A percentile compares a stretch with the other conserved stretches of the same genome.
These are phyloP conservation scores for Coemansia sp. DNA, from an alignment of 192 early-diverging fungal genomes.

Conservation along the genomic window DNA sequence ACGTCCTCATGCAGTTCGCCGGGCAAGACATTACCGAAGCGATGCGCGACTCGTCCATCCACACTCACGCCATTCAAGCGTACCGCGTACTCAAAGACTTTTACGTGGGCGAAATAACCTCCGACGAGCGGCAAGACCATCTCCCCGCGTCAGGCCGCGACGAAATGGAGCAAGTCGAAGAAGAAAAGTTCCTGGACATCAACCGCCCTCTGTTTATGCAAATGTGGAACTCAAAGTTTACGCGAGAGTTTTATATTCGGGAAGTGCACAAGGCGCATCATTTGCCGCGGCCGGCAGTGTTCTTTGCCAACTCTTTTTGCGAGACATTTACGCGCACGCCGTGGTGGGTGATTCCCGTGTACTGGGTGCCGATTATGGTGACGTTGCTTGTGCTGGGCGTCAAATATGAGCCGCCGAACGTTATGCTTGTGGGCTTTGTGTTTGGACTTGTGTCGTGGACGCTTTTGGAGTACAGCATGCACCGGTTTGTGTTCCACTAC, in stretches of 20 bases:
- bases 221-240: conserved; percentile 68
- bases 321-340: conserved; percentile 87
- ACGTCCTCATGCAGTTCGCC: conserved; percentile 81
- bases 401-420: conserved; percentile 32
- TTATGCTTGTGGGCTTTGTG: conserved; percentile 56
- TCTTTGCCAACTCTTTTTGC: conserved; percentile 74
- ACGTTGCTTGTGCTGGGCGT: conserved; percentile 29
- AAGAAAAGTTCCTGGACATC: conserved; percentile 78
- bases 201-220: conserved; percentile 79
- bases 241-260: conserved; percentile 81
- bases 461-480: conserved; percentile 84
- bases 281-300: conserved; percentile 68
- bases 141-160: conserved; percentile 49
- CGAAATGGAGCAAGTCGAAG: conserved; percentile 52
- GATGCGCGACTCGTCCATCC: conserved; percentile 74
- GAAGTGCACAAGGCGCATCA: conserved; percentile 92
- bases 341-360: conserved; percentile 85
- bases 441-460: conserved; percentile 81
- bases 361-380: conserved; percentile 80
- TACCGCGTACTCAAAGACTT: conserved; percentile 87
- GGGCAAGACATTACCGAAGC: conserved; percentile 79
- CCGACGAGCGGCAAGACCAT: conserved; percentile 52
- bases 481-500: conserved; percentile 92
- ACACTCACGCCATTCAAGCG: conserved; percentile 79
- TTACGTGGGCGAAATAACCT: conserved; percentile 65